Percentiles rank a stretch among this genome's conserved stretches.
Evolutionary conservation across 2,329 filamentous ascomycete species (phyloP).

Genomic region (Leptographium lundbergii): DNA sequence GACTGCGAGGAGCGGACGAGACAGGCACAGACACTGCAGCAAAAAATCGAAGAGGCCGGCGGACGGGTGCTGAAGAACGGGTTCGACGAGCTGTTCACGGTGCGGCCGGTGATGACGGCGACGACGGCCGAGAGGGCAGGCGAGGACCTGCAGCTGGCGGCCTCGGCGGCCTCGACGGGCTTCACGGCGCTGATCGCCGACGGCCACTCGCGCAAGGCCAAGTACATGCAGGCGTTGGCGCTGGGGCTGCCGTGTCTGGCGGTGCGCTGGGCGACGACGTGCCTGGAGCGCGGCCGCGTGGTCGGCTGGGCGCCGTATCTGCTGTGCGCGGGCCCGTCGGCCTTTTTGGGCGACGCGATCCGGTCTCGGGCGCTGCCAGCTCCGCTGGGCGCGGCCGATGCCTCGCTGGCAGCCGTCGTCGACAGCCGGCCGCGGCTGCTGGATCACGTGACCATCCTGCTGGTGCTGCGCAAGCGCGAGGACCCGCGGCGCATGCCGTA

Average conservation of each 20-base stretch:
- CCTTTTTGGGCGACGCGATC: constrained; percentile 62
- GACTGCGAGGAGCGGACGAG: constrained; percentile 27
- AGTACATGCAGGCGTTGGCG: constrained; percentile 90
- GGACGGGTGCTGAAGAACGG: constrained; percentile 60
- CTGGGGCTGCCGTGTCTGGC: constrained; percentile 80
- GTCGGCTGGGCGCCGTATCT: constrained; percentile 73
- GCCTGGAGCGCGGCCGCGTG: constrained; percentile 45
- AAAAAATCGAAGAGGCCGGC: constrained; percentile 56
- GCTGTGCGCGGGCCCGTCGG: constrained; percentile 71
- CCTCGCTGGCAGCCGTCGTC: constrained; percentile 45
- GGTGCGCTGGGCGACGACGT: constrained; percentile 67
- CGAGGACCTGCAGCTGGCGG: constrained; percentile 38
- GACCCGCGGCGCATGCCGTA: constrained; percentile 54
- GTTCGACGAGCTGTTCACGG: constrained; percentile 70
- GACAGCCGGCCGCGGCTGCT: constrained; percentile 50
- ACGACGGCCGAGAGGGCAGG: constrained; percentile 16
- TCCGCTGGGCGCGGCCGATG: constrained; percentile 25
- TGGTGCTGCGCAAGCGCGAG: constrained; percentile 58
- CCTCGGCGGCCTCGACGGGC: constrained; percentile 41
- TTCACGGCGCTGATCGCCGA: constrained; percentile 84
- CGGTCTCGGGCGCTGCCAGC: constrained; percentile 57
- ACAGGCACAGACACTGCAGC: constrained; percentile 36
- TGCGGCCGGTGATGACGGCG: constrained; percentile 21
- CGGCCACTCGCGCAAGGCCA: constrained; percentile 70
- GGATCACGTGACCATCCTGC: constrained; percentile 50